These are phyloP conservation scores for Penicillium robsamsonii DNA, from an alignment of 495 filamentous ascomycete genomes.

Conservation along the genomic window DNA sequence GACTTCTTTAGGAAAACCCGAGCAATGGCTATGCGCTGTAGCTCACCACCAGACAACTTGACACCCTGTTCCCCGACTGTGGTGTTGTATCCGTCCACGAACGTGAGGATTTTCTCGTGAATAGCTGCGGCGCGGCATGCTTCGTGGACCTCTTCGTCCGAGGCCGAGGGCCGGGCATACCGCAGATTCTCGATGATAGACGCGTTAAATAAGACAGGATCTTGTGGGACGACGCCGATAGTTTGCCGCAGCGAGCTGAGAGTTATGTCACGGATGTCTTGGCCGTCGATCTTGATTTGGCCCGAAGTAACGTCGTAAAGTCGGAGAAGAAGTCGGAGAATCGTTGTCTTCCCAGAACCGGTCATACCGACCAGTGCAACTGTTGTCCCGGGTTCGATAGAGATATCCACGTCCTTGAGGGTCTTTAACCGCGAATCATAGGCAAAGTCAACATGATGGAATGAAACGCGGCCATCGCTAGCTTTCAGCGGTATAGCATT, in stretches of 20 bases:
- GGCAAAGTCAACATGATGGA: slow-evolving; percentile 64
- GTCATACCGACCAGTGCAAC: slow-evolving; percentile 76
- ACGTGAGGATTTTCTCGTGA: slow-evolving; percentile 65
- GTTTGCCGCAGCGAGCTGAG: slow-evolving; percentile 62
- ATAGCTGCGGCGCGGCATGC: slow-evolving; percentile 69
- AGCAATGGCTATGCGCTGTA: slow-evolving; percentile 76
- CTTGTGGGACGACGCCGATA: slow-evolving; percentile 70
- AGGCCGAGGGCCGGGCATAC: slow-evolving; percentile 61
- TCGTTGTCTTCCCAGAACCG: slow-evolving; percentile 74
- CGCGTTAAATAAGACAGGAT: slow-evolving; percentile 67
- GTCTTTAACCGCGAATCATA: slow-evolving; percentile 68
- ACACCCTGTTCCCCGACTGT: slow-evolving; percentile 61
- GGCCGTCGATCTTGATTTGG: slow-evolving; percentile 67
- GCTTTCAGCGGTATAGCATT: slow-evolving; percentile 55
- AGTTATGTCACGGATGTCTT: slow-evolving; percentile 68
- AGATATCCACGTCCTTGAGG: slow-evolving; percentile 64
- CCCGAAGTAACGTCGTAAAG: slow-evolving; percentile 68
- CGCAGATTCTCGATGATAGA: slow-evolving; percentile 72
- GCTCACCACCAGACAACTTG: slow-evolving; percentile 72
- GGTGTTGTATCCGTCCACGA: slow-evolving; percentile 62
- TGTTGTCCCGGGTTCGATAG: slow-evolving; percentile 54
- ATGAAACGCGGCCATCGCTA: slow-evolving; percentile 52
- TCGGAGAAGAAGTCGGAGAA: slow-evolving; percentile 67
- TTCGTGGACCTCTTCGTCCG: slow-evolving; percentile 62
- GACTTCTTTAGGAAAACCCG: slow-evolving; percentile 52